These are phyloP conservation scores for Leccinum fallax DNA, from an alignment of 1,284 basidiomycete genomes.

Conservation along the genomic window DNA sequence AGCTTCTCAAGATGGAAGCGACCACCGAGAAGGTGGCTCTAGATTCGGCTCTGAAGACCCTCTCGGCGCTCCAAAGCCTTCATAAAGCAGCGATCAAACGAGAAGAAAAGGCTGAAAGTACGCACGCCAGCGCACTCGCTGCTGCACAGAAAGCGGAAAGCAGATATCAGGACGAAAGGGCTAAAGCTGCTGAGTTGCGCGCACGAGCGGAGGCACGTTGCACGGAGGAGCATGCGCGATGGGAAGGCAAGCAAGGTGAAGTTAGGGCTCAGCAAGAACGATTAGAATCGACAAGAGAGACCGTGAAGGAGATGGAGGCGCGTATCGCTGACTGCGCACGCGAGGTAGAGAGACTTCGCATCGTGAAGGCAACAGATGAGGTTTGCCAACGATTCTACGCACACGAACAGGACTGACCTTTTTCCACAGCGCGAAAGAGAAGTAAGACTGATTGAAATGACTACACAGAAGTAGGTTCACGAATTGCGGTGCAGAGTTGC, in stretches of 20 bases:
- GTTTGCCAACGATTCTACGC: constrained; percentile 16
- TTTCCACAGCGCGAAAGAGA: constrained; percentile 34
- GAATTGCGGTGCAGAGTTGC: not conserved
- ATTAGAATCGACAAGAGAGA: constrained; percentile 34
- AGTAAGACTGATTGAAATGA: constrained; percentile 23
- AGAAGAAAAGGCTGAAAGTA: constrained; percentile 27
- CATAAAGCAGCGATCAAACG: constrained; percentile 35
- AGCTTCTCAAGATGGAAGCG: constrained; percentile 31
- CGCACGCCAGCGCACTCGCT: constrained; percentile 31
- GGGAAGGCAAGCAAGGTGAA: constrained; percentile 35
- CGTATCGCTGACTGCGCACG: constrained; percentile 34
- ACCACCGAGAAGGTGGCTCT: constrained; percentile 32
- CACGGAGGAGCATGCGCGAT: constrained; percentile 32
- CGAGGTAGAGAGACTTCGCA: constrained; percentile 34
- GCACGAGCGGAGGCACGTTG: constrained; percentile 32
- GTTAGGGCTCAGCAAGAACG: constrained; percentile 35
- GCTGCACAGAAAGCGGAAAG: constrained; percentile 31
- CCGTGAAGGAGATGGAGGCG: constrained; percentile 24
- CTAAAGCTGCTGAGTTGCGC: constrained; percentile 23
- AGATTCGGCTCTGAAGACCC: constrained; percentile 28
- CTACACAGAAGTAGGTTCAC: constrained; percentile 12
- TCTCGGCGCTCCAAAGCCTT: constrained; percentile 32
- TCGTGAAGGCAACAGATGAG: constrained; percentile 37
- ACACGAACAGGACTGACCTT: constrained; percentile 13
- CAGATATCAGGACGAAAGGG: constrained; percentile 32